Percentiles rank a stretch among this genome's conserved stretches.
Conservation (phyloP, 768 basidiomycete species). For the Phylloporus sp. region DNA sequence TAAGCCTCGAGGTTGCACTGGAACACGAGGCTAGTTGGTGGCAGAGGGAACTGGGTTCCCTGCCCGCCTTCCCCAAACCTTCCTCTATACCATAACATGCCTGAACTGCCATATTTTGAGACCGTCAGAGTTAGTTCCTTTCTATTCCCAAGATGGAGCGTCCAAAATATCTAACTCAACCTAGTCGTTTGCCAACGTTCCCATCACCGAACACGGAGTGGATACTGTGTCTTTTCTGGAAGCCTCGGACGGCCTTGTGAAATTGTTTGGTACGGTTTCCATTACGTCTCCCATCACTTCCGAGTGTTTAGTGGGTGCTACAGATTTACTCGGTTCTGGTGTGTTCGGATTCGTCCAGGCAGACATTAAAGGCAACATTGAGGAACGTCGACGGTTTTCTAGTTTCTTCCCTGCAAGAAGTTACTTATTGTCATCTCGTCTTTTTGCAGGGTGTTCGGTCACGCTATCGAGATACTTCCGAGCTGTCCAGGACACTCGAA, state of each 20-base stretch:
- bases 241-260: conserved; percentile 80
- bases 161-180: conserved; percentile 6
- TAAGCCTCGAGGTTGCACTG: conserved; percentile 29
- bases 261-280: conserved; percentile 56
- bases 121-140: conserved; percentile 50
- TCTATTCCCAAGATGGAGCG: not conserved
- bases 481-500: conserved; percentile 54
- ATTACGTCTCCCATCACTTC: conserved; percentile 22
- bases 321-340: conserved; percentile 63
- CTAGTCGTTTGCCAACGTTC: conserved; percentile 86
- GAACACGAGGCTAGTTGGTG: conserved; percentile 17
- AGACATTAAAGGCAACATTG: conserved; percentile 64
- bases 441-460: conserved; percentile 57
- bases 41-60: conserved; percentile 8
- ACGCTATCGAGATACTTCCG: conserved; percentile 41
- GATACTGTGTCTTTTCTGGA: conserved; percentile 78
- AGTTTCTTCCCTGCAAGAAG: conserved; percentile 10
- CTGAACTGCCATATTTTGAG: conserved; percentile 55
- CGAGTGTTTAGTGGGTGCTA: conserved; percentile 9
- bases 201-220: conserved; percentile 69
- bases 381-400: conserved; percentile 36
- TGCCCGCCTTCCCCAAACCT: not conserved
- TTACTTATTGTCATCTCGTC: conserved; percentile 9
- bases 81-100: conserved; percentile 20
- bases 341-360: conserved; percentile 72